Conservation (phyloP, 2,329 filamentous ascomycete genomes). For the Arthrobotrys megalospora region DNA sequence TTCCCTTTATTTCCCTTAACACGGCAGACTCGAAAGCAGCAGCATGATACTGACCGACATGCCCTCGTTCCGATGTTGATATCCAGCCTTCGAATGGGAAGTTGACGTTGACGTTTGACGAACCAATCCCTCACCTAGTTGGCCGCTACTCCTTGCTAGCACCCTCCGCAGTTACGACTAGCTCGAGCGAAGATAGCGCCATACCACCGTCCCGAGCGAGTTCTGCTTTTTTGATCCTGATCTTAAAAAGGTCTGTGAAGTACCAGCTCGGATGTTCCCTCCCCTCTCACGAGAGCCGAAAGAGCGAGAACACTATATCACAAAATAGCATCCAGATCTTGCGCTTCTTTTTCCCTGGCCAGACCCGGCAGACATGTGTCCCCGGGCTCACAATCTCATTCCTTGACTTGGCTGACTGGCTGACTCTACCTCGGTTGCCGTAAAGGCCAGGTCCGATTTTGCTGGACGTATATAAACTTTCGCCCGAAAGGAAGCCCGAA, state of each 20-base stretch:
- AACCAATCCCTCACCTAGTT: constrained; percentile 29
- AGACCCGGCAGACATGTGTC: constrained; percentile 45
- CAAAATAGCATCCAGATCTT: constrained; percentile 32
- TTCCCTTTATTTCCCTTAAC: constrained; percentile 22
- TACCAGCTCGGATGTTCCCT: constrained; percentile 39
- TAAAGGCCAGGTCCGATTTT: constrained; percentile 52
- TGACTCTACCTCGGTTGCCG: constrained; percentile 61
- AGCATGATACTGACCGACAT: constrained; percentile 24
- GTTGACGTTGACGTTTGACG: constrained; percentile 44
- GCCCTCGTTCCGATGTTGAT: constrained; percentile 35
- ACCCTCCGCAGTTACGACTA: constrained; percentile 32
- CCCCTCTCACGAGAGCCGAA: constrained; percentile 33
- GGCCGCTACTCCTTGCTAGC: constrained; percentile 19
- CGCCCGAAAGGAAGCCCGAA: constrained; percentile 58
- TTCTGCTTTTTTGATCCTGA: constrained; percentile 16
- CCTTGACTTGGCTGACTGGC: constrained; percentile 24
- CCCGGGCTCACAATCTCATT: constrained; percentile 47
- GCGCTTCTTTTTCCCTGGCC: constrained; percentile 21
- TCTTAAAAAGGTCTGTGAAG: constrained; percentile 58
- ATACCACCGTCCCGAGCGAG: constrained; percentile 43
- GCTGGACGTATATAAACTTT: constrained; percentile 50
- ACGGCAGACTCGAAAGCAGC: constrained; percentile 23
- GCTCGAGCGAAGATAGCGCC: constrained; percentile 43
- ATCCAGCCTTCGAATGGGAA: constrained; percentile 16
- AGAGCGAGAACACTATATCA: constrained; percentile 30